A percentile compares a stretch with the other conserved stretches of the same genome.
phyloP scores from a whole-genome alignment of 2,329 filamentous ascomycete genomes.

The Hypoxylon sp. region DNA sequence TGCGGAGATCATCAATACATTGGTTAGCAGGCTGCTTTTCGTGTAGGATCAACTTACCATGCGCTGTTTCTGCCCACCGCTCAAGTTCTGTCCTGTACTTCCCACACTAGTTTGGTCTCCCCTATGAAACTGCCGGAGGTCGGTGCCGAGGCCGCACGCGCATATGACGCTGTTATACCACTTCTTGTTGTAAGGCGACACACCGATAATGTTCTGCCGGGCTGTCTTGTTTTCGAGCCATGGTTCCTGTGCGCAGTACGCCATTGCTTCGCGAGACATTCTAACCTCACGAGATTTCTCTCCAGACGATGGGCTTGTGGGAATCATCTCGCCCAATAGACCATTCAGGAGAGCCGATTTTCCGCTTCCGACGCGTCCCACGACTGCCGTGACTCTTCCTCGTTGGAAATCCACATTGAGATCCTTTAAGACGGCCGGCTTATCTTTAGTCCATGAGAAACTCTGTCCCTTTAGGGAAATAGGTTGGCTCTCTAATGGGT shows the following conservation, averaged over 20 bases:
- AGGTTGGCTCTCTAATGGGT: not conserved
- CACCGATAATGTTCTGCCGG: constrained; percentile 50
- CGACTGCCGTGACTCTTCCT: constrained; percentile 40
- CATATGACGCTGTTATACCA: constrained; percentile 43
- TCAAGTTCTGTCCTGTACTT: constrained; percentile 30
- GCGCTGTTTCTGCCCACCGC: constrained; percentile 26
- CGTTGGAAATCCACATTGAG: constrained; percentile 36
- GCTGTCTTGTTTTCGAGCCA: constrained; percentile 54
- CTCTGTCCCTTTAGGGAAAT: not conserved
- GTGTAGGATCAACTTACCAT: constrained; percentile 30
- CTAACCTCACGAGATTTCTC: not conserved
- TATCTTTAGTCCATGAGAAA: constrained; percentile 2
- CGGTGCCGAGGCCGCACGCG: constrained; percentile 42
- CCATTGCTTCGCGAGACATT: constrained; percentile 33
- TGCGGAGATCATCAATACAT: constrained; percentile 15
- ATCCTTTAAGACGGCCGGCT: constrained; percentile 33
- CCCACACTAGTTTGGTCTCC: constrained; percentile 43
- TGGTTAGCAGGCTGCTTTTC: not conserved
- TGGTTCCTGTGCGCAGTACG: constrained; percentile 54
- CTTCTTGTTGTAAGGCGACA: constrained; percentile 36
- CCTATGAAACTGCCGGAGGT: constrained; percentile 39
- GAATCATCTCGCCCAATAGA: not conserved
- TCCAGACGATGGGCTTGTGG: not conserved
- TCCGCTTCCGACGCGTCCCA: not conserved
- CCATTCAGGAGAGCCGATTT: not conserved